Evolutionary conservation across 768 basidiomycete species (phyloP).

Genomic region (Calocera cornea): DNA sequence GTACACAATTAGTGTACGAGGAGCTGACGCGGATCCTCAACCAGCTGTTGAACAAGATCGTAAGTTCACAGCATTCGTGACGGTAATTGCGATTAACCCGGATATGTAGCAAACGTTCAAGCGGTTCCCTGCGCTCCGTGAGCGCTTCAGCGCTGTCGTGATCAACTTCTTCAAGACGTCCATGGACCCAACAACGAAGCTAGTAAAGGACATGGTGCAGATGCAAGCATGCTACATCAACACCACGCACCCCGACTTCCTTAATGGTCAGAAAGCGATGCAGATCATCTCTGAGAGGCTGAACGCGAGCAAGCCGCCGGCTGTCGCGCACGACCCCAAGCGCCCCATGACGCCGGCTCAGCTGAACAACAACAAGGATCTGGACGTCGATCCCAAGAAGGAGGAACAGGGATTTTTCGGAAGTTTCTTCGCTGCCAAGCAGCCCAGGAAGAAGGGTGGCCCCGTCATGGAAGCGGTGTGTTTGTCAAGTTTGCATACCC

Average conservation of each 20-base stretch:
- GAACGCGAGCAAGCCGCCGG: slow-evolving; percentile 64
- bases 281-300: slow-evolving; percentile 70
- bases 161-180: slow-evolving; percentile 92
- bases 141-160: slow-evolving; percentile 90
- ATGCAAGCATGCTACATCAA: slow-evolving; percentile 99
- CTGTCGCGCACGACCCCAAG: slow-evolving; percentile 53
- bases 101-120: slow-evolving; percentile 74
- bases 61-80: slow-evolving; percentile 30
- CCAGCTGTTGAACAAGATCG: slow-evolving; percentile 80
- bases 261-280: slow-evolving; percentile 96
- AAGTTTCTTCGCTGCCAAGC: slow-evolving; percentile 73
- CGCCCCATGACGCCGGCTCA: slow-evolving; percentile 46
- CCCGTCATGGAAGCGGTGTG: slow-evolving; percentile 45
- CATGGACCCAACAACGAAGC: slow-evolving; percentile 89
- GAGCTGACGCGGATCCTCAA: slow-evolving; percentile 93
- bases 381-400: slow-evolving; percentile 80
- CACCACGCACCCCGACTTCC: slow-evolving; percentile 97
- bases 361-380: slow-evolving; percentile 86
- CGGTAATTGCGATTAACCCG: background rate
- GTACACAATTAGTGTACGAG: slow-evolving; percentile 91
- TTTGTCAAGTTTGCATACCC: no score
- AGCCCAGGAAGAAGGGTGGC: slow-evolving; percentile 41
- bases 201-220: slow-evolving; percentile 86
- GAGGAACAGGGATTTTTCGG: slow-evolving; percentile 89
- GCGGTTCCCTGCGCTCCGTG: slow-evolving; percentile 89